A percentile compares a stretch with the other conserved stretches of the same genome.
Evolutionary conservation across 257 asterid species (phyloP).

Genomic region (Solanum microdontum): DNA sequence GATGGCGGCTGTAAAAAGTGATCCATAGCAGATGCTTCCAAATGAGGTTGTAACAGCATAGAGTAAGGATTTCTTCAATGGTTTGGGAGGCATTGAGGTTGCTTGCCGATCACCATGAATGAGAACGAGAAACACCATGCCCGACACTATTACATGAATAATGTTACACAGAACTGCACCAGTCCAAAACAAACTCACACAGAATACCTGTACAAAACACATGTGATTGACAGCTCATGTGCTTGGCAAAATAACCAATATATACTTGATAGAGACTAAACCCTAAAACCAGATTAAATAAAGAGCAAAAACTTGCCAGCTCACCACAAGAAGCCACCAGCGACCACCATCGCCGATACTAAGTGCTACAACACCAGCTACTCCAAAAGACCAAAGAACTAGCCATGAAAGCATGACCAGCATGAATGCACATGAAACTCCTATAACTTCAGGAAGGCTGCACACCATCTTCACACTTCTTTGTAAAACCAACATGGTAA

Average conservation of each 20-base stretch:
- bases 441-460: slow-evolving; percentile 69
- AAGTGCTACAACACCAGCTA: slow-evolving; percentile 81
- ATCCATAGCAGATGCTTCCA: slow-evolving; percentile 98
- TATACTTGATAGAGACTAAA: neutral
- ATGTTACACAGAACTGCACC: slow-evolving; percentile 92
- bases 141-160: slow-evolving; percentile 87
- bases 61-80: slow-evolving; percentile 50
- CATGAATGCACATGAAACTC: slow-evolving; percentile 66
- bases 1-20: slow-evolving; percentile 95
- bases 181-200: slow-evolving; percentile 94
- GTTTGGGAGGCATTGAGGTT: slow-evolving; percentile 78
- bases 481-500: slow-evolving; percentile 90
- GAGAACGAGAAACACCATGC: slow-evolving; percentile 85
- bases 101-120: slow-evolving; percentile 78
- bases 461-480: slow-evolving; percentile 86
- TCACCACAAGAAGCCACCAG: slow-evolving; percentile 99
- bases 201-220: slow-evolving; percentile 47
- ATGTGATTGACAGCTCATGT: neutral
- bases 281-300: slow-evolving; percentile 7
- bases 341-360: slow-evolving; percentile 78
- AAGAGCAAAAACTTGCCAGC: slow-evolving; percentile 94
- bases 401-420: slow-evolving; percentile 84
- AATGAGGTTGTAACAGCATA: slow-evolving; percentile 83
- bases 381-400: slow-evolving; percentile 88
- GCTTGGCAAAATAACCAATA: neutral